Evolutionary conservation across 2,329 filamentous ascomycete species (phyloP).

Genomic region (Aspergillus pseudoterreus): DNA sequence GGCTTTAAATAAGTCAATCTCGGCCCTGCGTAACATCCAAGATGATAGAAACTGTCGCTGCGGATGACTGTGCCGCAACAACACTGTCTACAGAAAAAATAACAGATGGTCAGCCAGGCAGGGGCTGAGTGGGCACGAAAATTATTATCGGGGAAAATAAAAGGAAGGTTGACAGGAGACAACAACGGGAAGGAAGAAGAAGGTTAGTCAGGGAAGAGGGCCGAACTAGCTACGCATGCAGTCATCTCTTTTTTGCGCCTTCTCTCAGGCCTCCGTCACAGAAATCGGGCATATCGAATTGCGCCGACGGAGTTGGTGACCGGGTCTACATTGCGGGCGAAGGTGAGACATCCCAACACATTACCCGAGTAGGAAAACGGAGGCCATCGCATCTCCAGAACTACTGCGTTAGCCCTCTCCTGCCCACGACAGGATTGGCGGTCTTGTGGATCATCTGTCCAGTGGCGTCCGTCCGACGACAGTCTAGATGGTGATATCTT

Average conservation of each 20-base stretch:
- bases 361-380: conserved; percentile 10
- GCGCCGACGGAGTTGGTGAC: conserved; percentile 19
- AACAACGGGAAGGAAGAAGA: conserved; percentile 12
- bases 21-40: conserved; percentile 12
- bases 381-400: conserved; percentile 10
- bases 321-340: conserved; percentile 19
- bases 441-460: conserved; percentile 26
- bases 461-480: conserved; percentile 13
- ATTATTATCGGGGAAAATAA: conserved; percentile 10
- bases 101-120: conserved; percentile 6
- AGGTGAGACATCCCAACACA: conserved; percentile 16
- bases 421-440: conserved; percentile 23
- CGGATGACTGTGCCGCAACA: conserved; percentile 20
- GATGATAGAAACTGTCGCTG: conserved; percentile 15
- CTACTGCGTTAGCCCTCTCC: conserved; percentile 17
- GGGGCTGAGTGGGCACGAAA: conserved; percentile 7
- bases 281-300: conserved; percentile 6
- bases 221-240: conserved; percentile 15
- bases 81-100: conserved; percentile 14
- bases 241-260: conserved; percentile 15
- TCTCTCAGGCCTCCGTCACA: conserved; percentile 7
- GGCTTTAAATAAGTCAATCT: conserved; percentile 19
- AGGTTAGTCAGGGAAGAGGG: conserved; percentile 13
- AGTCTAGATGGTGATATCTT: conserved; percentile 11
- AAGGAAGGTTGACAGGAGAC: conserved; percentile 2